Conservation (phyloP, 306 rosid genomes). For the Prunus mume region DNA sequence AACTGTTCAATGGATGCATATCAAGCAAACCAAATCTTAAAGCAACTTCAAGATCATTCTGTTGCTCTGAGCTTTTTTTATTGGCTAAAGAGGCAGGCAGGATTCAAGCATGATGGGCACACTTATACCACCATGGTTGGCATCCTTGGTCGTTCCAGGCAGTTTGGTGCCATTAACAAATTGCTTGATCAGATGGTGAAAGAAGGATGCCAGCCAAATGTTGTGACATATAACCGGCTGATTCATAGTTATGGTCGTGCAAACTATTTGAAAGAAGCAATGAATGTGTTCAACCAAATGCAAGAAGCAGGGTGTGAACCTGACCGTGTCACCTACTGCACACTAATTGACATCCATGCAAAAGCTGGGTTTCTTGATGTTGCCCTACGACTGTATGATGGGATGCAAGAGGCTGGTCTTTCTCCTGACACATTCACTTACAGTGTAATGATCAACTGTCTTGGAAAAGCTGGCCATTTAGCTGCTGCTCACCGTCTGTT, state of each 20-base stretch:
- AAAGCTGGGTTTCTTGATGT: conserved; percentile 86
- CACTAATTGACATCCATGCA: conserved; percentile 94
- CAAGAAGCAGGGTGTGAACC: conserved; percentile 71
- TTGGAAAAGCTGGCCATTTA: conserved; percentile 91
- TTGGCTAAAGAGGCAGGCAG: conserved; percentile 72
- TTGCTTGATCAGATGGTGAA: conserved; percentile 77
- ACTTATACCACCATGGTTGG: conserved; percentile 97
- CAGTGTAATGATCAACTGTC: conserved; percentile 94
- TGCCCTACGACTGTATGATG: conserved; percentile 77
- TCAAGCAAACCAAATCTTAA: conserved; percentile 87
- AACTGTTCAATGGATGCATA: conserved; percentile 63
- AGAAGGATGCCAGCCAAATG: conserved; percentile 90
- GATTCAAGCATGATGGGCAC: conserved; percentile 84
- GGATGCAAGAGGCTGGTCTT: conserved; percentile 87
- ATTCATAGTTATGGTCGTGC: conserved; percentile 96
- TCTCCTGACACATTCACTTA: conserved; percentile 92
- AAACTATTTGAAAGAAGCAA: conserved; percentile 81
- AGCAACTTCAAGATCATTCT: conserved; percentile 70
- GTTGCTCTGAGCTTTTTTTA: conserved; percentile 76
- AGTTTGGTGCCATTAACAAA: conserved; percentile 66
- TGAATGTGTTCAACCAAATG: conserved; percentile 76
- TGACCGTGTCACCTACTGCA: conserved; percentile 94
- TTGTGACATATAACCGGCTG: conserved; percentile 85
- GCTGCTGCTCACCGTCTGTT: conserved; percentile 74
- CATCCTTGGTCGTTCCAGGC: conserved; percentile 84